Evolutionary conservation across 345 rosid genomes (phyloP), one percentile per base, ranked within the genome.

Genomic region (Stellera chamaejasme): DNA sequence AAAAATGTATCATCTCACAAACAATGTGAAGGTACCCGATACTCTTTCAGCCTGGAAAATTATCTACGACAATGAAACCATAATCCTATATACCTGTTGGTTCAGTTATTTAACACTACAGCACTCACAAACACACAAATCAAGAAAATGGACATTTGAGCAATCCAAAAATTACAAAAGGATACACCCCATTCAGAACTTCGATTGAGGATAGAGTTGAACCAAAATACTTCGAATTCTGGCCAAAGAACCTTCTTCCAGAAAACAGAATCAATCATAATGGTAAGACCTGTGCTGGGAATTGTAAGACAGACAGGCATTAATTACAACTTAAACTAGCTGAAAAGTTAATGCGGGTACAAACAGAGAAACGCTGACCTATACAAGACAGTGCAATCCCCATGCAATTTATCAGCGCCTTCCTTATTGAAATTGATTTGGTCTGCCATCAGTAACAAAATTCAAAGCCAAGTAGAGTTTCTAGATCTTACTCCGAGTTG

Each of bases 171-270:
- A 36, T 45, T 41, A 10, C 55, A 47, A 66, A 50, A 82, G 99
- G 99, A 89, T 93, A 93, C 97, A 63, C 99, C 99, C 99, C 99
- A 93, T 63, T 89, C 92, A 52, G 96, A 84, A 68, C 99, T 93
- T 59, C 95, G 87, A 73, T 93, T 84, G 56, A 87, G 77, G 71
- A 93, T 74, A 70, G 99, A 89, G 75, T 89, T 93, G 78, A 93
- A 93, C 97, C 96, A 93, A 23, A 89, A 73, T 72, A 93, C 97
- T 84, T 89, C 87, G 68, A 93, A 87, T 70, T 93, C 97, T 58
- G 97, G 97, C 97, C 97, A 93, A 58, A 77, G 54, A 53, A 79
- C 64, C 69, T 61, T 81, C 82, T 77, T 85, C 97, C 99, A 93
- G 91, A 89, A 78, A 62, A 93, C 64, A 54, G 99, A 89, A 78